Evolutionary conservation across 1,284 basidiomycete genomes (phyloP).

Genomic region (Cryptococcus neoformans): DNA sequence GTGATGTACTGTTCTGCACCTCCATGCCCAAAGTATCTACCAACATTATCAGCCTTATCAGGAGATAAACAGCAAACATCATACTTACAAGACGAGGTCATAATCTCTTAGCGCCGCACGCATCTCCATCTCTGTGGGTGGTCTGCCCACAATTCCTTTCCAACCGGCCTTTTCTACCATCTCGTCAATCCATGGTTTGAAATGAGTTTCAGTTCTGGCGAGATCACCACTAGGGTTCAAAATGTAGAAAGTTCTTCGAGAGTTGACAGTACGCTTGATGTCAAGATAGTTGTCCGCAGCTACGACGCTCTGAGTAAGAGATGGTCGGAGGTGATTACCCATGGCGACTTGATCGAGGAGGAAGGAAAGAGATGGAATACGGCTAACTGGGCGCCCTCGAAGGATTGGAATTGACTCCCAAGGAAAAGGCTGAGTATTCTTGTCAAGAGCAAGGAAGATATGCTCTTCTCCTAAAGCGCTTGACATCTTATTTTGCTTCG

Average conservation of each 20-base stretch:
- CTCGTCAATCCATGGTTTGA: slow-evolving; percentile 68
- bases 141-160: slow-evolving; percentile 73
- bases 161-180: slow-evolving; percentile 67
- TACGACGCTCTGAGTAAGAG: slow-evolving; percentile 9
- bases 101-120: slow-evolving; percentile 63
- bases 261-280: slow-evolving; percentile 55
- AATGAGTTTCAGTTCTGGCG: slow-evolving; percentile 74
- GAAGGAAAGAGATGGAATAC: slow-evolving; percentile 86
- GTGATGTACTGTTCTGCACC: slow-evolving; percentile 93
- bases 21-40: slow-evolving; percentile 93
- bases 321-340: slow-evolving; percentile 49
- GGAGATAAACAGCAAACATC: not conserved
- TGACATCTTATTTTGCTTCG: slow-evolving; percentile 19
- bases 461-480: slow-evolving; percentile 54
- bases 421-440: slow-evolving; percentile 82
- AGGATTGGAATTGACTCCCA: slow-evolving; percentile 95
- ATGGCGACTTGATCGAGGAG: slow-evolving; percentile 74
- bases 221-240: slow-evolving; percentile 94
- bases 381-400: slow-evolving; percentile 78
- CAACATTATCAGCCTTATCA: slow-evolving; percentile 4
- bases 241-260: slow-evolving; percentile 72
- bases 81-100: slow-evolving; percentile 79
- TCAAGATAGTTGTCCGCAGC: slow-evolving; percentile 32
- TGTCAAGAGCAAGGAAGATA: slow-evolving; percentile 85
- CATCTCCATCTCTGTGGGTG: slow-evolving; percentile 79